Evolutionary conservation across 257 asterid genomes (phyloP), one percentile per base, ranked within the genome.

Genomic region (Thymus mandschuricus): DNA sequence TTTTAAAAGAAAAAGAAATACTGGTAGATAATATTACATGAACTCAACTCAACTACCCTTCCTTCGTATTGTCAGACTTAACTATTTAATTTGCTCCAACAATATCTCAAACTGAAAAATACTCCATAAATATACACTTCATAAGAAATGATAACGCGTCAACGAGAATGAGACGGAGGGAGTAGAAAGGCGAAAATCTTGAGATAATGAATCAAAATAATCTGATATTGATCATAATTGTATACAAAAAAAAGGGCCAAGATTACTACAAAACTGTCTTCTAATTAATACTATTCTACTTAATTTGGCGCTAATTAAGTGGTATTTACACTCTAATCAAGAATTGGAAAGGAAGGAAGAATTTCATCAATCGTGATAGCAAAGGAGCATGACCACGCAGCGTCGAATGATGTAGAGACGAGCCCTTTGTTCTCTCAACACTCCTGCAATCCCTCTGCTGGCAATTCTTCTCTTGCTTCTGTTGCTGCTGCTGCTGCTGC

Each of bases 341-440:
- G 29, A 35, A 38, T 46, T 40, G 8, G 8, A 29, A 10, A 9
- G 12, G 12, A 10, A 44, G 6, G 6, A 38, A 38, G 41, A 38
- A 38, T 38, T 38, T 38, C 4, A 38, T 3, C 3, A 38, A 38
- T 84, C 88, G 28, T 79, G 96, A 82, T 90, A 91, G 74, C 97
- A 91, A 55, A 91, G 92, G 28, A 91, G 97, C 97, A 91, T 91
- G 61, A 91, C 95, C 0, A 91, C 95, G 58, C 97, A 91, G 72
- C 97, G 80, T 41, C 86, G 78, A 10, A 91, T 91, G 71, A 91
- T 91, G 78, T 91, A 91, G 15, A 91, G 95, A 71, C 79, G 86
- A 21, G 97, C 92, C 73, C 92, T 89, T 76, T 91, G 97, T 71
- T 91, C 90, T 66, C 88, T 84, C 0, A 91, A 83, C 28, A 86